Evolutionary conservation across 2,329 filamentous ascomycete genomes (phyloP).

Genomic region (Ceratocystis diversiconidia): DNA sequence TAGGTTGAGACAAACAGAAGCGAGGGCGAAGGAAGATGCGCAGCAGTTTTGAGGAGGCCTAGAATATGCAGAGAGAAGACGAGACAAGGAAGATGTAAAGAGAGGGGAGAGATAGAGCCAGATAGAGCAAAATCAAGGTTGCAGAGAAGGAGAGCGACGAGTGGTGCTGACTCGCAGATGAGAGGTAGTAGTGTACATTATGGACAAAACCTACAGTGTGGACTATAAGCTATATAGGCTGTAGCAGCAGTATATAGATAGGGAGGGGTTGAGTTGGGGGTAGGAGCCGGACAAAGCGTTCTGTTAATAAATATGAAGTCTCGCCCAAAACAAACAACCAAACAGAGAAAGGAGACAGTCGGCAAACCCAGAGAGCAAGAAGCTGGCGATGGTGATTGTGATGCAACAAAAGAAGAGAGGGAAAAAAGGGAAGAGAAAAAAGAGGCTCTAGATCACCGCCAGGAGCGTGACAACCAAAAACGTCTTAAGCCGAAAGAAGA

Average conservation of each 20-base stretch:
- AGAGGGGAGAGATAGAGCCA: background rate
- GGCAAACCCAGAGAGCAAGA: background rate
- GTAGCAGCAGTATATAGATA: background rate
- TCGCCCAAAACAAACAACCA: background rate
- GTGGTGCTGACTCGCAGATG: background rate
- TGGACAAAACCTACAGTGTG: background rate
- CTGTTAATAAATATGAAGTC: background rate
- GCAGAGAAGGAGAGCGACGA: background rate
- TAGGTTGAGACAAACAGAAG: slow-evolving; percentile 6
- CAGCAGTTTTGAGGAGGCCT: slow-evolving; percentile 6
- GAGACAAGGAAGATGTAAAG: background rate
- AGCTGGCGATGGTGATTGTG: background rate
- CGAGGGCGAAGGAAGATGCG: slow-evolving; percentile 10
- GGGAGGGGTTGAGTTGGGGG: background rate
- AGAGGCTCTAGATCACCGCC: background rate
- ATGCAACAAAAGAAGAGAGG: background rate
- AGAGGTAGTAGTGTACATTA: background rate
- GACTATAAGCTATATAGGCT: background rate
- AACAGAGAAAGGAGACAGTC: background rate
- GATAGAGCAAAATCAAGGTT: background rate
- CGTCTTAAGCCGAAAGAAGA: background rate
- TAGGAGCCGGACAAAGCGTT: background rate
- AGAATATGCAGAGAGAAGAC: background rate
- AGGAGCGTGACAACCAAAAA: background rate
- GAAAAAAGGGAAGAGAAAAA: background rate